phyloP scores from a whole-genome alignment of 2,329 filamentous ascomycete genomes.

The Penicillium sp. region DNA sequence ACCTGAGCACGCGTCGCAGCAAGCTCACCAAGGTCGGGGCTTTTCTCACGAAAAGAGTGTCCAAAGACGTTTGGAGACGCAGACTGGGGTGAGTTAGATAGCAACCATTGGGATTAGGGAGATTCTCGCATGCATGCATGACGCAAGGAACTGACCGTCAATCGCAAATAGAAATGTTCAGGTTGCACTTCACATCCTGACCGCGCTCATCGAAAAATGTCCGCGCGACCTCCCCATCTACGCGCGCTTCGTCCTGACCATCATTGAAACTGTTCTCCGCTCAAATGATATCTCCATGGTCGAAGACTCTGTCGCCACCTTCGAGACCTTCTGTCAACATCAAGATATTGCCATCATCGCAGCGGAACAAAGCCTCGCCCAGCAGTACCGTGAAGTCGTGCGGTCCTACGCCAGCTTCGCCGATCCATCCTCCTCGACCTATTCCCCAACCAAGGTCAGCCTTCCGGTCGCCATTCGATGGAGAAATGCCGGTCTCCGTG shows the following conservation, averaged over 20 bases:
- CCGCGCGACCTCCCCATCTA: conserved; percentile 90
- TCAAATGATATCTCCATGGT: conserved; percentile 91
- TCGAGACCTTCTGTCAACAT: conserved; percentile 84
- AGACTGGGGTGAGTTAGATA: conserved; percentile 75
- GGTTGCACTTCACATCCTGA: conserved; percentile 90
- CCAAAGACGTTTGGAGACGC: conserved; percentile 85
- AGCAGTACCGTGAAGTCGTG: conserved; percentile 81
- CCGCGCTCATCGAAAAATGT: conserved; percentile 89
- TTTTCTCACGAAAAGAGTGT: conserved; percentile 93
- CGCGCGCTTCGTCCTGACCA: conserved; percentile 79
- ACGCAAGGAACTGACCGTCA: conserved; percentile 12
- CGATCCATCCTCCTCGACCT: conserved; percentile 59
- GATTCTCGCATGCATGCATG: background rate
- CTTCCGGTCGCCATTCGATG: conserved; percentile 78
- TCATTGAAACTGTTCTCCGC: conserved; percentile 79
- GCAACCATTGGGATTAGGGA: background rate
- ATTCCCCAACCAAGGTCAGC: conserved; percentile 60
- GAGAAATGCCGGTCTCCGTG: conserved; percentile 73
- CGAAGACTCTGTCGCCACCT: conserved; percentile 84
- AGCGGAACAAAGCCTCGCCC: conserved; percentile 81
- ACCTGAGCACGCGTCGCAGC: conserved; percentile 88
- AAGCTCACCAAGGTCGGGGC: conserved; percentile 96
- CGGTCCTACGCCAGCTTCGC: conserved; percentile 79
- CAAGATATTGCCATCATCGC: conserved; percentile 85
- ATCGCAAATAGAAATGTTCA: conserved; percentile 73